Evolutionary conservation across 1,284 basidiomycete species (phyloP).

Genomic region (Cryptococcus sp.): DNA sequence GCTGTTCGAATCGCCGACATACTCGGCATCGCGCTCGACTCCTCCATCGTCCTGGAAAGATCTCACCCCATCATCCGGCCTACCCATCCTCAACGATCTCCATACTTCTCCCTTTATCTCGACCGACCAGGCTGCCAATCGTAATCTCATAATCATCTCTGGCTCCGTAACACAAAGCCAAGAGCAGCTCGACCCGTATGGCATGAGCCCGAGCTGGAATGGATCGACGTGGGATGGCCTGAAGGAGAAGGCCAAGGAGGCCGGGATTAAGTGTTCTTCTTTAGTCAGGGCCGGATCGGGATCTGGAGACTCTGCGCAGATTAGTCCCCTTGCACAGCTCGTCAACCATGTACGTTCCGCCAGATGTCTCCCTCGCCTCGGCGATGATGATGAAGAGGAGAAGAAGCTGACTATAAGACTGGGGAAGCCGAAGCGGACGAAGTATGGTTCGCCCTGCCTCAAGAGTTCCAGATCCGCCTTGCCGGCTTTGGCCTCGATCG

Average conservation of each 20-base stretch:
- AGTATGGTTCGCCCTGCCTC: constrained; percentile 21
- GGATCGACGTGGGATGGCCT: background rate
- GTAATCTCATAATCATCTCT: background rate
- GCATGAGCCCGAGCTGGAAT: background rate
- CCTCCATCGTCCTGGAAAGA: background rate
- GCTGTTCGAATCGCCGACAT: background rate
- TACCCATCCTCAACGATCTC: background rate
- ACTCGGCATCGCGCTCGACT: background rate
- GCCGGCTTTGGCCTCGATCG: constrained; percentile 15
- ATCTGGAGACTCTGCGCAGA: background rate
- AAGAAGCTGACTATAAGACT: constrained; percentile 9
- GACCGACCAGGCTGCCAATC: background rate
- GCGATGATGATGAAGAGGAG: no score
- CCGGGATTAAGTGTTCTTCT: no score
- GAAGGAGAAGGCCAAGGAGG: no score
- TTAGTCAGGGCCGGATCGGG: no score
- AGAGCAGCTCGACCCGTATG: background rate
- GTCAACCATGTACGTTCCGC: background rate
- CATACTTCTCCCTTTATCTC: background rate
- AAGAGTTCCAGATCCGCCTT: constrained; percentile 11
- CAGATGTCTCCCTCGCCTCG: background rate
- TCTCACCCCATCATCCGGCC: background rate
- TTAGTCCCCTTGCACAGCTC: background rate
- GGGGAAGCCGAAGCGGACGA: constrained; percentile 9
- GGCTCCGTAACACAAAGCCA: background rate